These are phyloP conservation scores for Amanita exitialis DNA, from an alignment of 768 basidiomycete species.

Conservation along the genomic window DNA sequence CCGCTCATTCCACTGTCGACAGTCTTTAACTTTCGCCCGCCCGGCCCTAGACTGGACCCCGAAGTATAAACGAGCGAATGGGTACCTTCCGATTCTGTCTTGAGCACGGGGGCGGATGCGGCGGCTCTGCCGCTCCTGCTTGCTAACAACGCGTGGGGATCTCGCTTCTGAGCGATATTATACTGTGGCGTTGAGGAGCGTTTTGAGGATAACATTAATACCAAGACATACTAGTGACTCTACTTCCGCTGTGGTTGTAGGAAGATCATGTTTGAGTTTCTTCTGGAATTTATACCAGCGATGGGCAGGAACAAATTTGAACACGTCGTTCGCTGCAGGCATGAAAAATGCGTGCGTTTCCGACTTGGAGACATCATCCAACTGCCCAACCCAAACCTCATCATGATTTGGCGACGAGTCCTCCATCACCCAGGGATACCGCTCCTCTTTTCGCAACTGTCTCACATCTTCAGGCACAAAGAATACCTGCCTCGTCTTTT, in stretches of 20 bases:
- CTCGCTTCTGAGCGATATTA: constrained; percentile 61
- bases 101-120: constrained; percentile 55
- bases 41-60: constrained; percentile 55
- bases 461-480: constrained; percentile 69
- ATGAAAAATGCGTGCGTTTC: constrained; percentile 78
- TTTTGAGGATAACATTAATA: constrained; percentile 11
- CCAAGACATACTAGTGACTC: constrained; percentile 41
- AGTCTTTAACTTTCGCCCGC: constrained; percentile 52
- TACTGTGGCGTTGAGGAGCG: constrained; percentile 21
- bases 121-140: constrained; percentile 54
- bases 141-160: constrained; percentile 65
- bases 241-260: constrained; percentile 58
- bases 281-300: constrained; percentile 93
- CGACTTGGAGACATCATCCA: constrained; percentile 68
- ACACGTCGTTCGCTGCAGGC: constrained; percentile 70
- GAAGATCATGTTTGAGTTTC: constrained; percentile 64
- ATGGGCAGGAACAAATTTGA: constrained; percentile 82
- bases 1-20: constrained; percentile 59
- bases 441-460: constrained; percentile 75
- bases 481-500: constrained; percentile 80
- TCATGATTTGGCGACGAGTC: constrained; percentile 47
- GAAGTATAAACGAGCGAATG: constrained; percentile 37
- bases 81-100: constrained; percentile 47
- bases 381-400: constrained; percentile 73
- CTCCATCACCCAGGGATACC: constrained; percentile 90